Evolutionary conservation across 106 monocot genomes (phyloP).

Genomic region (Dendrobium officinale): DNA sequence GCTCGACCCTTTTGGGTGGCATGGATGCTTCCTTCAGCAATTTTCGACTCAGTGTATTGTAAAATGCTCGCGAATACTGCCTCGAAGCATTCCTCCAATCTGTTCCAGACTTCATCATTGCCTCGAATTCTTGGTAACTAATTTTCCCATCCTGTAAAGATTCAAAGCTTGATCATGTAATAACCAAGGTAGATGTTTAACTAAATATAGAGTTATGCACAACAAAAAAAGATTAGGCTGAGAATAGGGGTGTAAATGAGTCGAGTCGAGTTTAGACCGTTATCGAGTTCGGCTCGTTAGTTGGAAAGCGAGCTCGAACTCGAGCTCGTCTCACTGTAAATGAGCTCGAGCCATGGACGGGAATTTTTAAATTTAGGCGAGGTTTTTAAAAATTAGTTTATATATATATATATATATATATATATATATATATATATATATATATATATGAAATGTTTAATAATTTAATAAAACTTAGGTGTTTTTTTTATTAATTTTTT

Average conservation of each 20-base stretch:
- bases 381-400: too few relatives aligned
- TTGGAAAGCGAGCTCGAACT: too few relatives aligned
- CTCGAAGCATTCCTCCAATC: slow-evolving; percentile 83
- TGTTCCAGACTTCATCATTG: slow-evolving; percentile 84
- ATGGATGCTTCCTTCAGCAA: slow-evolving; percentile 31
- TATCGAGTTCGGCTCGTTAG: too few relatives aligned
- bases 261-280: too few relatives aligned
- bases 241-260: background rate
- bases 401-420: too few relatives aligned
- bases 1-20: background rate
- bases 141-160: slow-evolving; percentile 70
- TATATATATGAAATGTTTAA: too few relatives aligned
- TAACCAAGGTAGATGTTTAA: background rate
- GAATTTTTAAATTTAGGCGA: too few relatives aligned
- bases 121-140: slow-evolving; percentile 77
- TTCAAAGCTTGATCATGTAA: background rate
- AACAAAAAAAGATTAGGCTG: background rate
- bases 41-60: slow-evolving; percentile 49
- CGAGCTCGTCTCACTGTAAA: too few relatives aligned
- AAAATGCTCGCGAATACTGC: slow-evolving; percentile 49
- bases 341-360: too few relatives aligned
- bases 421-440: too few relatives aligned
- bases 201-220: background rate
- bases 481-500: too few relatives aligned
- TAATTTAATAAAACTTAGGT: too few relatives aligned